phyloP scores from a whole-genome alignment of 331 rosid species.

The Rhamnella rubrinervis region DNA sequence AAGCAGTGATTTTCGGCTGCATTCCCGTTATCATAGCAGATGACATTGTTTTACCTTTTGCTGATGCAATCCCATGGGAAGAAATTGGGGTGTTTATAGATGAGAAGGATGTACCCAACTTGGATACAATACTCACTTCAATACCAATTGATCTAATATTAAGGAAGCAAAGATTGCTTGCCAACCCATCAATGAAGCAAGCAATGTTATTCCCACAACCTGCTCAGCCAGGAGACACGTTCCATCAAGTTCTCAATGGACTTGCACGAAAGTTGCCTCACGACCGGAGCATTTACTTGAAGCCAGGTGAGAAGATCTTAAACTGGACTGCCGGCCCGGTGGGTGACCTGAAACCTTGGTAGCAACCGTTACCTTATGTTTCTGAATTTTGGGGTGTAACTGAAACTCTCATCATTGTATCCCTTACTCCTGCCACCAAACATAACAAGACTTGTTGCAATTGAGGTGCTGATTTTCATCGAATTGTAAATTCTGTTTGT shows the following conservation, averaged over 20 bases:
- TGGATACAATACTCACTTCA: slow-evolving; percentile 83
- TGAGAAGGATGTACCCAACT: slow-evolving; percentile 78
- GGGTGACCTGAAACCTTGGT: slow-evolving; percentile 93
- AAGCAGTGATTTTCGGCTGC: slow-evolving; percentile 95
- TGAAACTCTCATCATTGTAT: not conserved
- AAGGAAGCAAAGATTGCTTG: slow-evolving; percentile 89
- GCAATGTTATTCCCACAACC: slow-evolving; percentile 96
- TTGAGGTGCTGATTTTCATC: slow-evolving; percentile 24
- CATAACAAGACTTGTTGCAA: slow-evolving; percentile 27
- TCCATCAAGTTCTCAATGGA: slow-evolving; percentile 91
- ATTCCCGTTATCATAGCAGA: slow-evolving; percentile 95
- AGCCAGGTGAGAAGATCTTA: slow-evolving; percentile 56
- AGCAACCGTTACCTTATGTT: slow-evolving; percentile 26
- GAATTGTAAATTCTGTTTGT: not conserved
- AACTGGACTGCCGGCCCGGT: slow-evolving; percentile 96
- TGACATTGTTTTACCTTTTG: slow-evolving; percentile 91
- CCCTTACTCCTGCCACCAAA: slow-evolving; percentile 17
- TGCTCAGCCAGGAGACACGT: slow-evolving; percentile 82
- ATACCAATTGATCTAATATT: slow-evolving; percentile 75
- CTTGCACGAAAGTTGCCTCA: slow-evolving; percentile 93
- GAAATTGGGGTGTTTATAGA: slow-evolving; percentile 83
- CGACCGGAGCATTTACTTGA: slow-evolving; percentile 54
- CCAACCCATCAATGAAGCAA: slow-evolving; percentile 97
- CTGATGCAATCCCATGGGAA: slow-evolving; percentile 99
- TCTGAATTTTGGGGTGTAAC: not conserved